Conservation (phyloP, 2,329 filamentous ascomycete species). For the Ophiostoma australiae region DNA sequence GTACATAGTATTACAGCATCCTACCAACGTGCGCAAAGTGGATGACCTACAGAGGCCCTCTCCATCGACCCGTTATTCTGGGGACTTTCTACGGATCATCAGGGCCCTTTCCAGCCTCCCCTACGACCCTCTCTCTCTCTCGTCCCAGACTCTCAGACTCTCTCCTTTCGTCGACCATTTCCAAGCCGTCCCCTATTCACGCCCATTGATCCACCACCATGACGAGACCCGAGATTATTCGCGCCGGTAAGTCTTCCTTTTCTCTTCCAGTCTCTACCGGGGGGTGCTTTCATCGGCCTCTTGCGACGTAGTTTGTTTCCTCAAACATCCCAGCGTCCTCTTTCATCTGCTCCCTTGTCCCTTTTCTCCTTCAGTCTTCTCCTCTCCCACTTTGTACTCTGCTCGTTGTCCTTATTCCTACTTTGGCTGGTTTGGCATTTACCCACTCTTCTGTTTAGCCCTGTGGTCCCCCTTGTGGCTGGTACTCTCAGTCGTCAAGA, state of each 20-base stretch:
- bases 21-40: not conserved
- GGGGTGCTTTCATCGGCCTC: constrained; percentile 5
- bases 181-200: constrained; percentile 32
- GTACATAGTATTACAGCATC: not conserved
- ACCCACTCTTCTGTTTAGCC: constrained; percentile 23
- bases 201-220: constrained; percentile 41
- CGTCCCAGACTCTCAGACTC: not conserved
- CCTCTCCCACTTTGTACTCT: not conserved
- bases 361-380: constrained; percentile 22
- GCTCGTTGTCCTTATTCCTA: constrained; percentile 14
- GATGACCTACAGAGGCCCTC: constrained; percentile 11
- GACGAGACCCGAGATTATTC: constrained; percentile 57
- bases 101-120: constrained; percentile 19
- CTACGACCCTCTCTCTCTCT: constrained; percentile 6
- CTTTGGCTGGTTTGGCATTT: constrained; percentile 18
- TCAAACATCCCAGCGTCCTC: constrained; percentile 15
- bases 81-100: constrained; percentile 12
- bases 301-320: constrained; percentile 20
- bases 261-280: not conserved
- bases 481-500: constrained; percentile 20
- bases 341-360: constrained; percentile 27
- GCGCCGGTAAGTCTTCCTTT: constrained; percentile 48
- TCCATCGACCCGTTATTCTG: constrained; percentile 23
- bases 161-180: constrained; percentile 20
- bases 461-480: constrained; percentile 22